Conservation (phyloP, 768 basidiomycete genomes). For the Pisolithus microcarpus region DNA sequence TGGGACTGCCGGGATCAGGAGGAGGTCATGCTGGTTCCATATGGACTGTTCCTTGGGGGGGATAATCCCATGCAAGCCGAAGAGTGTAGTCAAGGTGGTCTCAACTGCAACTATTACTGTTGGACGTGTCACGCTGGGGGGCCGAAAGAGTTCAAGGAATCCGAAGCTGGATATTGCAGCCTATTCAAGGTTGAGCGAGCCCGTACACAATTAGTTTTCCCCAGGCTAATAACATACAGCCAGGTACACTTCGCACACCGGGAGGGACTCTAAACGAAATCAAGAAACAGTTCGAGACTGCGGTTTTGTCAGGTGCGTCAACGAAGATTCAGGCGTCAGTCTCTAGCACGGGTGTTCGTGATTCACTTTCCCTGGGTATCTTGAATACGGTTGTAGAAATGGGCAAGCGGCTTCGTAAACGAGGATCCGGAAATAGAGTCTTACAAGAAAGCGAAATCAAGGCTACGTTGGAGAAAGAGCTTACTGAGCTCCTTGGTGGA, state of each 20-base stretch:
- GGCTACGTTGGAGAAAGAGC: not conserved
- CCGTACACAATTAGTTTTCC: too few species aligned
- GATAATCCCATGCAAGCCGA: constrained; percentile 36
- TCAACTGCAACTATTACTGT: constrained; percentile 27
- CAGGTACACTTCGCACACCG: not conserved
- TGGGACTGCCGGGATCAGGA: constrained; percentile 18
- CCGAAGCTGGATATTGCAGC: constrained; percentile 18
- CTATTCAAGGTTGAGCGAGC: constrained; percentile 13
- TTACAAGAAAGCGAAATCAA: not conserved
- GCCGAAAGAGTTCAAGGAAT: constrained; percentile 12
- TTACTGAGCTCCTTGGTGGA: not conserved
- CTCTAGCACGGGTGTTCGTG: not conserved
- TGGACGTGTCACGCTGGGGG: constrained; percentile 27
- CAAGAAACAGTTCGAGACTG: not conserved
- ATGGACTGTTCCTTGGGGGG: constrained; percentile 14
- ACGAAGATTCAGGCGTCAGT: constrained; percentile 1
- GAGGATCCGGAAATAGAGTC: not conserved
- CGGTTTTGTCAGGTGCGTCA: not conserved
- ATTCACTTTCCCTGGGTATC: not conserved
- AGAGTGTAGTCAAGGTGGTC: constrained; percentile 25
- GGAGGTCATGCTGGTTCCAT: constrained; percentile 22
- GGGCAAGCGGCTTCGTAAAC: constrained; percentile 1
- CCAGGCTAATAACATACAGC: not conserved
- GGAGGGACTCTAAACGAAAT: not conserved
- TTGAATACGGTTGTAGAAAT: constrained; percentile 1